Evolutionary conservation across 2,329 filamentous ascomycete species (phyloP).

Genomic region (Diplodia scrobiculata): DNA sequence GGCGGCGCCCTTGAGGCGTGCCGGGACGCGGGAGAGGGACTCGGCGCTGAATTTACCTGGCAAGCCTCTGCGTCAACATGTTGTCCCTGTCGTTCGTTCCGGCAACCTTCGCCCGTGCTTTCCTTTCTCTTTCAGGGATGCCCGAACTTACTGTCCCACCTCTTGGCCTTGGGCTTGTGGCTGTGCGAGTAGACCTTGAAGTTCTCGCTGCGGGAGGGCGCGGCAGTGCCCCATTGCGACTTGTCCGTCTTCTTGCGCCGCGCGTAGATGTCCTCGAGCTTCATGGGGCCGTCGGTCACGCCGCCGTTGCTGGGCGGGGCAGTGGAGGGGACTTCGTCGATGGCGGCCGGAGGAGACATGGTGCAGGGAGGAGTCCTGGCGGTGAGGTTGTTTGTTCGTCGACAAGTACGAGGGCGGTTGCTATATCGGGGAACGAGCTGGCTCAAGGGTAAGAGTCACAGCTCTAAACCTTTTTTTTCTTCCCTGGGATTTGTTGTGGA

Average conservation of each 20-base stretch:
- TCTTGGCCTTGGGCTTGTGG: conserved; percentile 73
- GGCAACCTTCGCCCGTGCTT: background rate
- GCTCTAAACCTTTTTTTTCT: background rate
- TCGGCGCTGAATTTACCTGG: conserved; percentile 43
- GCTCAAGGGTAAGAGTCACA: background rate
- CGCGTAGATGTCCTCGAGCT: conserved; percentile 65
- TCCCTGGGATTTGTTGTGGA: background rate
- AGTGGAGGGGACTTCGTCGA: conserved; percentile 7
- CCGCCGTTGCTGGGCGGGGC: conserved; percentile 6
- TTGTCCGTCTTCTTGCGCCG: conserved; percentile 71
- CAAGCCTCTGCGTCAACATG: background rate
- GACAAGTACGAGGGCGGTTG: background rate
- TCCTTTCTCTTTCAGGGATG: background rate
- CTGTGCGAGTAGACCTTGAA: conserved; percentile 71
- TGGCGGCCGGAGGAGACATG: conserved; percentile 16
- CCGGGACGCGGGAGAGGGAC: conserved; percentile 58
- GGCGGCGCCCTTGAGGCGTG: conserved; percentile 79
- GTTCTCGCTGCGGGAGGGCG: conserved; percentile 74
- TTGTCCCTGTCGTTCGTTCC: background rate
- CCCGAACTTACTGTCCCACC: conserved; percentile 75
- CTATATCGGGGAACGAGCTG: background rate
- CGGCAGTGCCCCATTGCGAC: conserved; percentile 73
- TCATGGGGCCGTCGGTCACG: conserved; percentile 54
- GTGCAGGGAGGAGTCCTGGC: background rate
- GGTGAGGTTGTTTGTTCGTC: background rate